A percentile compares a stretch with the other conserved stretches of the same genome.
phyloP scores from a whole-genome alignment of 192 early-diverging fungal species.

The Backusella parvicylindrica region DNA sequence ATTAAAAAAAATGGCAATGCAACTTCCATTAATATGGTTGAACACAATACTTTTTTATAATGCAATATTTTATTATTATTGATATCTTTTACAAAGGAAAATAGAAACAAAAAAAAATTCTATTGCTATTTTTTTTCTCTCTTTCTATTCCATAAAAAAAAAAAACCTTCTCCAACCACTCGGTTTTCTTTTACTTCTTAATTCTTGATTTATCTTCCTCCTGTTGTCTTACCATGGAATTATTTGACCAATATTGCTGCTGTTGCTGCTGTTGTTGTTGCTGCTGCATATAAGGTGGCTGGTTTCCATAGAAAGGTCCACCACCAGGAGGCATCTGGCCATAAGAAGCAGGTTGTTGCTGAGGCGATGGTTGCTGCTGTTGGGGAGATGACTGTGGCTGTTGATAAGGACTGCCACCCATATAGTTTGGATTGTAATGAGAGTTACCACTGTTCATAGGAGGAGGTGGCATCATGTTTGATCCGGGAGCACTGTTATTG shows the following conservation, averaged over 20 bases:
- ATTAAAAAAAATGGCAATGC: too few species aligned
- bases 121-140: too few species aligned
- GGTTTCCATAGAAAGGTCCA: constrained; percentile 6
- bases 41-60: too few species aligned
- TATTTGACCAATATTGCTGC: neutral
- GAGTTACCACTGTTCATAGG: neutral
- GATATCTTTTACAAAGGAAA: neutral
- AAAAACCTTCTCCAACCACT: neutral
- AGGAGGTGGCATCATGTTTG: neutral
- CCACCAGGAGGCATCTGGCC: constrained; percentile 2
- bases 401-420: neutral
- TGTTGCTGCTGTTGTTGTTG: neutral
- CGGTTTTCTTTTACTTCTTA: neutral
- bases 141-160: too few species aligned
- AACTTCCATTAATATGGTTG: too few species aligned
- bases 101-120: neutral
- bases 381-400: neutral
- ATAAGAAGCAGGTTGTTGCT: neutral
- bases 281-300: neutral
- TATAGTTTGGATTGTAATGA: neutral
- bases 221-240: neutral
- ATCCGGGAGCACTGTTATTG: neutral
- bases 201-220: neutral
- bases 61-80: neutral
- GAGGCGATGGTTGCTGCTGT: neutral